Conservation (phyloP, 108 stramenopile species). For the Hondaea fermentalgiana region DNA sequence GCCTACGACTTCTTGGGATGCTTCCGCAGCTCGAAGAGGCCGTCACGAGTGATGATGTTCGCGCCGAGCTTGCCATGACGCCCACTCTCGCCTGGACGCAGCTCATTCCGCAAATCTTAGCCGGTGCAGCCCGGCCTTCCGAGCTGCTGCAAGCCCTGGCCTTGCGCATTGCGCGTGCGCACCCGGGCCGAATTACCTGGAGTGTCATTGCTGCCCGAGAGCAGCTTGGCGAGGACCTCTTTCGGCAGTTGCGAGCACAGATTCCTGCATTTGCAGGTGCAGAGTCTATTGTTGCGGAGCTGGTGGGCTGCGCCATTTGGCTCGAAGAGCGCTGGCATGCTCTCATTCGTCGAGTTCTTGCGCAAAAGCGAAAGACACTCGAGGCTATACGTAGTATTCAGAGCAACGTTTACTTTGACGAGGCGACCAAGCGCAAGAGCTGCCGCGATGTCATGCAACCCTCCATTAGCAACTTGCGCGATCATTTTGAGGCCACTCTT, state of each 20-base stretch:
- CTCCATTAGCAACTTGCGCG: background rate
- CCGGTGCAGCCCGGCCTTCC: background rate
- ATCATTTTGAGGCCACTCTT: background rate
- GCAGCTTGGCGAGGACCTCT: background rate
- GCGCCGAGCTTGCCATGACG: background rate
- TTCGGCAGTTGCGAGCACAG: background rate
- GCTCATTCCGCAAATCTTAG: background rate
- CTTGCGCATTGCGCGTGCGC: background rate
- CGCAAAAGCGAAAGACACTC: background rate
- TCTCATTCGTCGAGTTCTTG: background rate
- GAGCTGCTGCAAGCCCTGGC: background rate
- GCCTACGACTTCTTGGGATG: background rate
- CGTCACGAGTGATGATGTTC: background rate
- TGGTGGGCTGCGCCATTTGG: background rate
- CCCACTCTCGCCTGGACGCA: background rate
- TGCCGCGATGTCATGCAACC: slow-evolving; percentile 7
- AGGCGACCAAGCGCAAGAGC: background rate
- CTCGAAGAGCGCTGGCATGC: background rate
- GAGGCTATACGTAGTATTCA: background rate
- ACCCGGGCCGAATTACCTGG: background rate
- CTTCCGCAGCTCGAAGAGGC: background rate
- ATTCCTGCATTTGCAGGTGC: background rate
- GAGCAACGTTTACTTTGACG: slow-evolving; percentile 6
- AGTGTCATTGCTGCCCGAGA: background rate
- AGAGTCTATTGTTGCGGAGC: background rate